A percentile compares a stretch with the other conserved stretches of the same genome.
Evolutionary conservation across 352 stramenopile genomes (phyloP).

Genomic region (Phytophthora colocasiae): DNA sequence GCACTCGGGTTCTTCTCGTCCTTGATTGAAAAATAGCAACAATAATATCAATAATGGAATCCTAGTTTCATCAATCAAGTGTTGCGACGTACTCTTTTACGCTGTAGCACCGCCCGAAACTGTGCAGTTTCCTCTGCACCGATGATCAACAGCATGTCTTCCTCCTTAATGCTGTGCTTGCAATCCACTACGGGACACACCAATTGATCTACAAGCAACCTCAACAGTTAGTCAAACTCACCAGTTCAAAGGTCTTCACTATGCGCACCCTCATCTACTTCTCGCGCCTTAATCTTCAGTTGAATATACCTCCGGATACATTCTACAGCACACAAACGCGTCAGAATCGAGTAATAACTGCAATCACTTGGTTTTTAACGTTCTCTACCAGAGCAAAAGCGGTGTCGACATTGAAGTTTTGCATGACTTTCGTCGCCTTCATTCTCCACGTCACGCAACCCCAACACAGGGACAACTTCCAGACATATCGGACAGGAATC

Average conservation of each 20-base stretch:
- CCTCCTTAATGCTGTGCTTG: conserved; percentile 41
- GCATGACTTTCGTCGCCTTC: conserved; percentile 37
- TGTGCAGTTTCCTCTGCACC: conserved; percentile 30
- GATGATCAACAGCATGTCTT: conserved; percentile 47
- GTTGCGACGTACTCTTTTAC: conserved; percentile 53
- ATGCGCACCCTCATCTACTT: conserved; percentile 66
- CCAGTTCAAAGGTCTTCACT: not conserved
- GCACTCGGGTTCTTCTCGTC: conserved; percentile 81
- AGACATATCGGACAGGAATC: conserved; percentile 66
- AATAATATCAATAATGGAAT: no score
- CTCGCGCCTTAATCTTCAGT: conserved; percentile 62
- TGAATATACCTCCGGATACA: conserved; percentile 62
- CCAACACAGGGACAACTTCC: conserved; percentile 57
- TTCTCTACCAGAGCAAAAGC: conserved; percentile 56
- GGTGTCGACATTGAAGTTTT: conserved; percentile 64
- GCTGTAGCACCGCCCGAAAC: conserved; percentile 51
- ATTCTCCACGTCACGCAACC: conserved; percentile 38
- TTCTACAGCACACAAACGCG: conserved; percentile 25
- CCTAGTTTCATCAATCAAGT: not conserved
- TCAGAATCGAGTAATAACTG: not conserved
- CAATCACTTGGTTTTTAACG: no score
- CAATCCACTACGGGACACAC: conserved; percentile 70
- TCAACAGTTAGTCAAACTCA: not conserved
- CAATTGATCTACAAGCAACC: conserved; percentile 54
- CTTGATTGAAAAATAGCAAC: conserved; percentile 25